Base-by-base conservation (phyloP, 352 stramenopile species). In the Pelagophyceae sp. region DNA sequence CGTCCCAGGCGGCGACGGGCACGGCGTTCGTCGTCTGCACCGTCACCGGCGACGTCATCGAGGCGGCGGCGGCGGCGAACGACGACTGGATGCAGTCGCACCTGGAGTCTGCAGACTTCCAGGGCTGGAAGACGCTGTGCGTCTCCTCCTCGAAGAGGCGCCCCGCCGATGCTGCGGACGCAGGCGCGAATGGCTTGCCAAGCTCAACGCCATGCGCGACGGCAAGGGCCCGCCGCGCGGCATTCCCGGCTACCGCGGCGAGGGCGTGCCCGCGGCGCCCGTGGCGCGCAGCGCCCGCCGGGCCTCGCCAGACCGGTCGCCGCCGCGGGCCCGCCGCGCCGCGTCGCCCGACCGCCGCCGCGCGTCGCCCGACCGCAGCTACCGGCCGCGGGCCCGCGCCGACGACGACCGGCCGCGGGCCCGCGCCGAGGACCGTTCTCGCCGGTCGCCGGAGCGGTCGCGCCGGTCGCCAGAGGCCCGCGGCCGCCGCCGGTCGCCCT, bases 41-140 rank as follows among this genome's bases (percentile, higher is more conserved):
- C 15, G 33, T 37, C 17, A 74, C 67, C 35, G 67, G 67, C 35
- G 37, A 50, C 67, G 2, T 74, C 35, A 74, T 74, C 67, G 67
- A 74, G 67, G 23, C 35, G 15, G 67, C 67, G 11, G 67, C 67
- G 11, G 67, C 67, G 5, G 38, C 33, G 19, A 37, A 74, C 67
- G 67, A 50, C 67, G 67, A 11, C 17, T 74, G 67, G 67, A 74
- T 74, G 67, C 35, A 33, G 35, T 17, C 33, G 2, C 67, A 74
- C 38, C 58, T 74, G 35, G 67, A 74, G 67, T 37, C 20, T 19
- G 67, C 33, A 0, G 67, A 74, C 67, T 74, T 37, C 67, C 67
- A 74, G 38, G 67, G 67, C 35, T 74, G 67, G 67, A 74, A 74
- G 67, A 11, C 23, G 11, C 67, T 74, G 25, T n/a, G n/a, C n/a